These are phyloP conservation scores for Monosporozyma servazzii DNA, from an alignment of 805 yeast genomes.

Conservation along the genomic window DNA sequence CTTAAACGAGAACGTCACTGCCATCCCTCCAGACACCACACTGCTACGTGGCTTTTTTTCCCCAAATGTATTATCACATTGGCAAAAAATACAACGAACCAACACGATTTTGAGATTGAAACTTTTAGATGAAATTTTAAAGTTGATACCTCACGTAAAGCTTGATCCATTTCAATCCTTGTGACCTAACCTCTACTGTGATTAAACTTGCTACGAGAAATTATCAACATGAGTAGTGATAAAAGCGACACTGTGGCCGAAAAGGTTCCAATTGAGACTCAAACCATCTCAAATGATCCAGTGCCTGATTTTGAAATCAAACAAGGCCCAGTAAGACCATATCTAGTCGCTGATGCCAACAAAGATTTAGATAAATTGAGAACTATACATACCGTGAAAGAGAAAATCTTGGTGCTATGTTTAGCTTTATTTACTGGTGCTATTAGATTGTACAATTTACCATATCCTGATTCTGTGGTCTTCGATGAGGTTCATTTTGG, in stretches of 20 bases:
- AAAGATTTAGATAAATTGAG: conserved; percentile 34
- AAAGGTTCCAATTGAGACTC: not conserved
- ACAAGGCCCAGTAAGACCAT: conserved; percentile 48
- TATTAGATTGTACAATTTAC: conserved; percentile 54
- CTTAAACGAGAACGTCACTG: no score
- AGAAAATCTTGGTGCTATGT: conserved; percentile 33
- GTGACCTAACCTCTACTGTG: no score
- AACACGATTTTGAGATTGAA: no score
- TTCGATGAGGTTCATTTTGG: conserved; percentile 95
- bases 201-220: not conserved
- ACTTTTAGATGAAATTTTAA: no score
- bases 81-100: no score
- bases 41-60: no score
- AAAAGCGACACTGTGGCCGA: not conserved
- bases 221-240: not conserved
- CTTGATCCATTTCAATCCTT: no score
- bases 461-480: conserved; percentile 71
- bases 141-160: not conserved
- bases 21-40: no score
- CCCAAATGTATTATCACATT: no score
- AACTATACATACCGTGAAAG: conserved; percentile 31
- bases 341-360: conserved; percentile 44
- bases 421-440: conserved; percentile 43
- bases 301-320: conserved; percentile 39
- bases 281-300: conserved; percentile 22